phyloP scores from a whole-genome alignment of 306 rosid genomes.

The Sechiopsis laciniata region DNA sequence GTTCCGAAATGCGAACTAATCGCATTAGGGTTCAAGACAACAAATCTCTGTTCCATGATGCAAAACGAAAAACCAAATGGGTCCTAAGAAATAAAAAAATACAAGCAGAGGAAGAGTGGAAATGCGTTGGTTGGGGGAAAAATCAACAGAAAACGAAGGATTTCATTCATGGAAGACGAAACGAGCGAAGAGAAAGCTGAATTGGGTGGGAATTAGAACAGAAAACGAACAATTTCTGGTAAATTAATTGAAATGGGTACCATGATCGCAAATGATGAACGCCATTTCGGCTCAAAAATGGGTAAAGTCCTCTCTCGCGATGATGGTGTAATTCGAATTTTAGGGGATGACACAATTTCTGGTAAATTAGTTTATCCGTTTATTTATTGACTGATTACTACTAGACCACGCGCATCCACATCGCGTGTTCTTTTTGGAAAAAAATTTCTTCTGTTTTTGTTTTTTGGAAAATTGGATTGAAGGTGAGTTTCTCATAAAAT shows the following conservation, averaged over 20 bases:
- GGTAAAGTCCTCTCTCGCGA: background rate
- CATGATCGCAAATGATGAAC: background rate
- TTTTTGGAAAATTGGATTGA: too few relatives aligned
- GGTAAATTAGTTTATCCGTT: slow-evolving; percentile 21
- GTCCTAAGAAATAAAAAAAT: background rate
- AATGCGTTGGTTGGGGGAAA: background rate
- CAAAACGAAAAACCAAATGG: slow-evolving; percentile 6
- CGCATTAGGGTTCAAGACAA: slow-evolving; percentile 10
- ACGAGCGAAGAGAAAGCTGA: background rate
- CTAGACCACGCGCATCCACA: slow-evolving; percentile 8
- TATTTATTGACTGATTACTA: slow-evolving; percentile 14
- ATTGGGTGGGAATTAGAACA: slow-evolving; percentile 12
- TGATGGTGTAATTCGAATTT: background rate
- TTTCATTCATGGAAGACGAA: background rate
- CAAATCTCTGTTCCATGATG: background rate
- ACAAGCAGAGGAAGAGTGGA: background rate
- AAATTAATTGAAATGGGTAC: background rate
- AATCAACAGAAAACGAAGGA: slow-evolving; percentile 8
- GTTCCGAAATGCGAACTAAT: background rate
- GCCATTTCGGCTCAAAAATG: background rate
- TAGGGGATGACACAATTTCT: slow-evolving; percentile 12
- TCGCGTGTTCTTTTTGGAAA: background rate
- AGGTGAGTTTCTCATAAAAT: too few relatives aligned
- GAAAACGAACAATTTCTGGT: background rate
- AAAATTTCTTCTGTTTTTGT: background rate